Base-by-base conservation (phyloP, 208 protist species). In the Vickermania ingenoplastis region DNA sequence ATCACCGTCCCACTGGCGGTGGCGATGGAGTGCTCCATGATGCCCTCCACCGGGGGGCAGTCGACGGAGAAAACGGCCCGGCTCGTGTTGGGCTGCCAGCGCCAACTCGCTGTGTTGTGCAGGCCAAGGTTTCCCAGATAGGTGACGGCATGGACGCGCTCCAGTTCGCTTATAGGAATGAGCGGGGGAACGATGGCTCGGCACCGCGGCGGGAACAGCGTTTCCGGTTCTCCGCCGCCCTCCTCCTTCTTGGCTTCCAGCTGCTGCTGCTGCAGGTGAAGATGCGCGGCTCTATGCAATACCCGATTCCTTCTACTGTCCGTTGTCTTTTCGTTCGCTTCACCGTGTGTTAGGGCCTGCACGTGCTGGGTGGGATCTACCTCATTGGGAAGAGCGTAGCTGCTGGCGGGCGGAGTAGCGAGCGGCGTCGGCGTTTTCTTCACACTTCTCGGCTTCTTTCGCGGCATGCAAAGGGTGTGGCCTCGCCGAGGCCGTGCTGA, bases 31-130 rank as follows among this genome's bases (percentile, higher is more conserved):
- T 94, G 84, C 62, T 94, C 82, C 63, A 94, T 79, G 52, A 94
- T 63, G 59, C 88, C 88, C 63, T 94, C 83, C 31, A 83, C 88
- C 2, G 88, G 88, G 17, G 88, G 88, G 75, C 88, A 94, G 75
- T 94, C 88, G 7, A 81, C 83, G 0, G 88, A 89, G 69, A 92
- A 94, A 45, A 79, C 73, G 23, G 75, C 88, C 49, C 85, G 85
- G n/a, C 83, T 91, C 27, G 72, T 78, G 55, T 81, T 77, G 31
- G 82, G 79, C 59, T 86, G 88, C 85, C 88, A 94, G 41, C 83
- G 59, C 85, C 88, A 94, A 57, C 82, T 89, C 31, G 68, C 60
- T 53, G 68, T 78, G 69, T 73, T 91, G 70, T 94, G 88, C 50
- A 91, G 57, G 13, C 88, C 84, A 51, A 94, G 79, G 61, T 94